Evolutionary conservation across 257 asterid genomes (phyloP).

Genomic region (Eucommia ulmoides): DNA sequence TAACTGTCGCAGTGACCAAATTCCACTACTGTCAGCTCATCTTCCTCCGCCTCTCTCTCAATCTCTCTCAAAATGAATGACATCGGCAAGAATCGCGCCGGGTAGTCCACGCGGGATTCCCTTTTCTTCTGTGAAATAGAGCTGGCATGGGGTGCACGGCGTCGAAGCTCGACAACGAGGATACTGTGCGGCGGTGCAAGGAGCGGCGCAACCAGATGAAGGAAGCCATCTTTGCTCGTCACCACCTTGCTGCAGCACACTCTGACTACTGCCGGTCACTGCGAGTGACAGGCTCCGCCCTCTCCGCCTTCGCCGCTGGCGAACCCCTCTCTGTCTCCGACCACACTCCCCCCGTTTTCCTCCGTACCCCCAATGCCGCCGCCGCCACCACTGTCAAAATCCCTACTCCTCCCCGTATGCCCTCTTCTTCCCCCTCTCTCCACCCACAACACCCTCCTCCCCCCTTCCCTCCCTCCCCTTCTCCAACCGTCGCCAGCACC

Average conservation of each 20-base stretch:
- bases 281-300: slow-evolving; percentile 74
- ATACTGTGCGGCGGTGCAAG: slow-evolving; percentile 92
- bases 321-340: slow-evolving; percentile 75
- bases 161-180: slow-evolving; percentile 94
- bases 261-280: slow-evolving; percentile 90
- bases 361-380: slow-evolving; percentile 36
- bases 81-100: no score
- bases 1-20: no score
- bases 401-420: slow-evolving; percentile 5
- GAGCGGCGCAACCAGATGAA: slow-evolving; percentile 96
- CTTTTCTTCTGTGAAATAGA: no score
- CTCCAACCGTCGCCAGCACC: slow-evolving; percentile 22
- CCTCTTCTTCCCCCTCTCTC: slow-evolving; percentile 33
- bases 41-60: no score
- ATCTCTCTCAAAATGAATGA: no score
- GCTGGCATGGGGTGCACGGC: slow-evolving; percentile 76
- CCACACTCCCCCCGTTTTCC: slow-evolving; percentile 73
- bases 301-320: slow-evolving; percentile 73
- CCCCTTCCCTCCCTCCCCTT: slow-evolving; percentile 11
- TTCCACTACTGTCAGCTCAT: no score
- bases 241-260: slow-evolving; percentile 94
- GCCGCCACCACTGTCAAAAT: slow-evolving; percentile 4
- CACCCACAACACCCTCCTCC: slow-evolving; percentile 32
- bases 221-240: slow-evolving; percentile 75
- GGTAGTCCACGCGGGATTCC: no score